Base-by-base conservation (phyloP, 495 filamentous ascomycete genomes). In the Aspergillus bertholletiae region DNA sequence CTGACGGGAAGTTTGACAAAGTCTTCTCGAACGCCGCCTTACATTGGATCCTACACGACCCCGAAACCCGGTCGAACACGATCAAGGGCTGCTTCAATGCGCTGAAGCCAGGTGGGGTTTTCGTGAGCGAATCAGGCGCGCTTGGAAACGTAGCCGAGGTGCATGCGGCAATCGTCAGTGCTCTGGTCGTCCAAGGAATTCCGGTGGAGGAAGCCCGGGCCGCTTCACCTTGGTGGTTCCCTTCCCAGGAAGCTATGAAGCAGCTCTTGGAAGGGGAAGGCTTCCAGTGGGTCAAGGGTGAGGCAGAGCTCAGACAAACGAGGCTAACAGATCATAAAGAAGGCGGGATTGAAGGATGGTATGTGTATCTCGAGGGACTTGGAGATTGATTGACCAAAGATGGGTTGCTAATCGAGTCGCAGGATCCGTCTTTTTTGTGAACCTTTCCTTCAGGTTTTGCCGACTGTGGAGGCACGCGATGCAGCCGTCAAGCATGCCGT, bases 11-110 rank as follows among this genome's bases (percentile, higher is more conserved):
- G 0, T 82, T 71, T 61, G 81, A 80, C 57, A 90, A 89, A 65
- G 74, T 88, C 56, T 69, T 92, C 65, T 89, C 85, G 37, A 92
- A 92, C 61, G 88, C 88, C 0, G 89, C 88, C 0, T 67, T 92
- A 37, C 88, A 92, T 70, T 93, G 88, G 88, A 85, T 93, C 61
- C 75, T 92, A 20, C 67, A 75, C 0, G 70, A 76, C 35, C 53
- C 70, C 3, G 39, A 57, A 0, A 74, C 70, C 0, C 66, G 75
- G 51, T 17, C 64, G 51, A 50, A 66, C 35, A 63, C 72, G 37
- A 54, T 92, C 57, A 56, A 54, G 2, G 78, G 70, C 11, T 73
- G 79, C 4, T 65, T 73, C 34, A 65, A 64, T 28, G 71, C 76
- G 7, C 74, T 92, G 7, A 75, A 68, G 12, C 79, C 83, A 0